Percentiles rank a stretch among this genome's conserved stretches.
These are phyloP conservation scores for Aspergillus ruber DNA, from an alignment of 2,329 filamentous ascomycete genomes.

Conservation along the genomic window DNA sequence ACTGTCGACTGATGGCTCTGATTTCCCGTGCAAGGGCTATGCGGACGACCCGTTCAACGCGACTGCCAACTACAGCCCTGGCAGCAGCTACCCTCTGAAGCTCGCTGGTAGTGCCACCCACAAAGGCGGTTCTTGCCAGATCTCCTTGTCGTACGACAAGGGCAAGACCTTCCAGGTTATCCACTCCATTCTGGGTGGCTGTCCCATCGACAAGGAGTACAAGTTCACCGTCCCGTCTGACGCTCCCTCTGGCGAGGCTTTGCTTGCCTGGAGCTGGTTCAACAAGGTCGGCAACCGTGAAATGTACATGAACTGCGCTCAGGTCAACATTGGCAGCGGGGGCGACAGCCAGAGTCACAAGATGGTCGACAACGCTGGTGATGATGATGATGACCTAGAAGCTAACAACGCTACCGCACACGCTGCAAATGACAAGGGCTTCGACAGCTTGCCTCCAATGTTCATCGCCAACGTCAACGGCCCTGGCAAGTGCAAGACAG, in stretches of 20 bases:
- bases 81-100: constrained; percentile 57
- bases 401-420: not conserved
- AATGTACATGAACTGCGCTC: constrained; percentile 82
- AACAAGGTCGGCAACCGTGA: constrained; percentile 72
- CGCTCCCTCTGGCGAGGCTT: constrained; percentile 53
- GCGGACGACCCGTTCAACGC: constrained; percentile 47
- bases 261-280: constrained; percentile 74
- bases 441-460: constrained; percentile 57
- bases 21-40: constrained; percentile 74
- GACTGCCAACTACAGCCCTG: constrained; percentile 57
- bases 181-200: constrained; percentile 56
- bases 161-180: constrained; percentile 65
- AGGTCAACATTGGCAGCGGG: constrained; percentile 52
- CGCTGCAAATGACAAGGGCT: constrained; percentile 18
- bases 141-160: constrained; percentile 66
- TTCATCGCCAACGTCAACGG: constrained; percentile 64
- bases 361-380: constrained; percentile 2
- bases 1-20: constrained; percentile 50
- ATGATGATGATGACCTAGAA: constrained; percentile 1
- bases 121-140: constrained; percentile 68
- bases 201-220: constrained; percentile 49
- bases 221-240: constrained; percentile 61
- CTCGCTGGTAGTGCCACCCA: constrained; percentile 59
- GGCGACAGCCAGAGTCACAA: constrained; percentile 3
- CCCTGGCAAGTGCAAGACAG: constrained; percentile 49